These are phyloP conservation scores for Eimeria tenella DNA, from an alignment of 169 alveolate species.

Conservation along the genomic window DNA sequence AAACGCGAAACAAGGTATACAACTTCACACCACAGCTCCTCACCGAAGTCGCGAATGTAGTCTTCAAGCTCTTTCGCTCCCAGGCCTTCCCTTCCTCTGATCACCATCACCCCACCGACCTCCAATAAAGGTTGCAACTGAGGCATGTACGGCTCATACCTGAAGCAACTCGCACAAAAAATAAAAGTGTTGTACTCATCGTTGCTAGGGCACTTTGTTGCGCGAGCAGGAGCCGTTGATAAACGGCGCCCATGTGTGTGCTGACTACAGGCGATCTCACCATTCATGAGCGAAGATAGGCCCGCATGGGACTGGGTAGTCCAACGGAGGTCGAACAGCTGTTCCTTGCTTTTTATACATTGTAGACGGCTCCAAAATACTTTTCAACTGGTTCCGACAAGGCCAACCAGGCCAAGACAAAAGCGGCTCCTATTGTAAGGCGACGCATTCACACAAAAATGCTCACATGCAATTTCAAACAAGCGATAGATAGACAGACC, in stretches of 20 bases:
- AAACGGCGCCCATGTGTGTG: not conserved
- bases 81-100: constrained; percentile 84
- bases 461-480: no score
- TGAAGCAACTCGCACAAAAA: constrained; percentile 49
- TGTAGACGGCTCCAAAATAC: constrained; percentile 67
- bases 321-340: constrained; percentile 79
- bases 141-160: constrained; percentile 87
- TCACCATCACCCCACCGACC: constrained; percentile 86
- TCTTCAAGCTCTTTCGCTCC: constrained; percentile 84
- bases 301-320: constrained; percentile 81
- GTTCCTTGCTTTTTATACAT: constrained; percentile 59
- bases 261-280: constrained; percentile 30
- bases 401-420: constrained; percentile 82
- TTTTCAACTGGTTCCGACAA: constrained; percentile 70
- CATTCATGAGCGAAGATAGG: constrained; percentile 86
- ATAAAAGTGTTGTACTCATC: no score
- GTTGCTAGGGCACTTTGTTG: no score
- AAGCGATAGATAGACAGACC: no score
- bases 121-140: constrained; percentile 82
- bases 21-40: not conserved
- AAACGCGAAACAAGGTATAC: no score
- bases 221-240: no score
- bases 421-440: constrained; percentile 59
- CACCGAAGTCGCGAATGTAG: constrained; percentile 60
- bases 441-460: no score